Evolutionary conservation across 441 rosid genomes (phyloP), one percentile per base, ranked within the genome.

Genomic region (Pelargonium cotyledonis): DNA sequence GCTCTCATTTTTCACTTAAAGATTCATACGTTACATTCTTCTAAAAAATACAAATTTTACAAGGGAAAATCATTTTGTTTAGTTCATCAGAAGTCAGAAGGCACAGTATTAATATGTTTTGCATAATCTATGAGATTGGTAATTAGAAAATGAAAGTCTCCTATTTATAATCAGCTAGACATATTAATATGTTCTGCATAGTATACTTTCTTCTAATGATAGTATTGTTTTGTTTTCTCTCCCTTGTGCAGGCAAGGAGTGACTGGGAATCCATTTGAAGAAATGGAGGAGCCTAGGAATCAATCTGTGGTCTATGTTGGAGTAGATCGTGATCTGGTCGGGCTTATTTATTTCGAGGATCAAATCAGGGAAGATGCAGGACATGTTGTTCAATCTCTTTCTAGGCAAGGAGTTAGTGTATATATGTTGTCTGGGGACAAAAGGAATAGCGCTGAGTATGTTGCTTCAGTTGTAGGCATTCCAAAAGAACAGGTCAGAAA

Each of bases 391-490:
- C 84, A 77, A 68, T 73, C 89, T 71, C 77, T 95, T 80, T 80
- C 84, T 69, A 77, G 79, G 60, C 88, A 79, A 69, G 98, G 99
- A 69, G 85, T 95, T 67, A 73, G 79, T 73, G 95, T 90, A 15
- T 90, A 83, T 84, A 92, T 95, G 97, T 78, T 95, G 66, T 95
- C 99, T 64, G 99, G 99, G 67, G 99, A 92, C 85, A 92, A 87
- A 82, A 89, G 74, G 80, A 85, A 68, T 72, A 75, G 88, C 73
- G 97, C 99, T 8, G 96, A 95, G 73, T 77, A 90, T 75, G 96
- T 90, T 74, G 99, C 97, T 63, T 91, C 97, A 44, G 69, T 82
- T 76, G 92, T 95, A 63, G 96, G 97, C 68, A 95, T 95, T 75
- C 88, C 94, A 53, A 84, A 85, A 81, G 91, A 90, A 15, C 84